Percentiles rank a stretch among this genome's conserved stretches.
phyloP scores from a whole-genome alignment of 768 basidiomycete genomes.

The Symmetrospora coprosmae region DNA sequence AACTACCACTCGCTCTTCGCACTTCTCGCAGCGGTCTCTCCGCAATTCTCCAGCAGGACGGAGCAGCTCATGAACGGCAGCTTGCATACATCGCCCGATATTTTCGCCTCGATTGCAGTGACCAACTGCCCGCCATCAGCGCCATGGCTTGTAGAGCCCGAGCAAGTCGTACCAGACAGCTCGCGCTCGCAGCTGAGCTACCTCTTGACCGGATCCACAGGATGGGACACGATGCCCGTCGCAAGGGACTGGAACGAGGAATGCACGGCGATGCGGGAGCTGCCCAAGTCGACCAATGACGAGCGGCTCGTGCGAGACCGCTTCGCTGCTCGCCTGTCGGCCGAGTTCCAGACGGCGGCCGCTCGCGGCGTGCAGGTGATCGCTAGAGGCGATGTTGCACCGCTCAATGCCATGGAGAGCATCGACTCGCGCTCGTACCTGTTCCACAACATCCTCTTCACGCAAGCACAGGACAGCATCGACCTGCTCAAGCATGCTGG shows the following conservation, averaged over 20 bases:
- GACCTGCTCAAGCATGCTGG: conserved; percentile 39
- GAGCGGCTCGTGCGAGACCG: conserved; percentile 40
- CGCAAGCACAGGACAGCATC: conserved; percentile 40
- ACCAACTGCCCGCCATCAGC: conserved; percentile 39
- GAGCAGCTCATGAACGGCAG: conserved; percentile 22
- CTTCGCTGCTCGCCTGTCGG: conserved; percentile 37
- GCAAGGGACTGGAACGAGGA: conserved; percentile 44
- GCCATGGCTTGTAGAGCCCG: conserved; percentile 38
- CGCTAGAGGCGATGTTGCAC: conserved; percentile 39
- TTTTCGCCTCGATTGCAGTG: conserved; percentile 38
- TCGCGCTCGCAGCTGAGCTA: conserved; percentile 40
- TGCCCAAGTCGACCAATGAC: conserved; percentile 36
- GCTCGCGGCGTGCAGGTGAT: conserved; percentile 38
- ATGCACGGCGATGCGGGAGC: conserved; percentile 39
- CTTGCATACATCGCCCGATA: conserved; percentile 13
- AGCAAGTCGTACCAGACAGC: conserved; percentile 36
- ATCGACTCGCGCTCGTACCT: conserved; percentile 39
- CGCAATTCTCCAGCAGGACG: conserved; percentile 34
- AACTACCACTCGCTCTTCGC: conserved; percentile 39
- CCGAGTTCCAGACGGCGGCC: conserved; percentile 40
- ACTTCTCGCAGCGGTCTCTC: conserved; percentile 39
- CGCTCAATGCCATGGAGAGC: conserved; percentile 41
- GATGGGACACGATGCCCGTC: conserved; percentile 38
- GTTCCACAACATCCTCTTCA: conserved; percentile 41
- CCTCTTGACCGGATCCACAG: conserved; percentile 39